Conservation (phyloP, 495 filamentous ascomycete genomes). For the Chaetomium cochliodes region DNA sequence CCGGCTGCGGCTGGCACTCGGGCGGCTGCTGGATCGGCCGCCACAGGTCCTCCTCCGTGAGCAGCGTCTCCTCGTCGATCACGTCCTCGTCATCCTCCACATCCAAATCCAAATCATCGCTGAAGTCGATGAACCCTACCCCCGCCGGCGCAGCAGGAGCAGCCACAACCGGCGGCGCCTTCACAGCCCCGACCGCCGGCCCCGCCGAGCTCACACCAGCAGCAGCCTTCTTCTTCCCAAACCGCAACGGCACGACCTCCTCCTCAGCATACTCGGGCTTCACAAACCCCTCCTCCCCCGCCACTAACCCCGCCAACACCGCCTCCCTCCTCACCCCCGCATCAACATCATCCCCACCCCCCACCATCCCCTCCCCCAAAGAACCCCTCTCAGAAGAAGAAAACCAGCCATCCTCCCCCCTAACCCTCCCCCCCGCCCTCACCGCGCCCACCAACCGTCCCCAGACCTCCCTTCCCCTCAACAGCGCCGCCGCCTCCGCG, state of each 20-base stretch:
- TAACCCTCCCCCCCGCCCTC: constrained; percentile 66
- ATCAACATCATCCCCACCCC: constrained; percentile 20
- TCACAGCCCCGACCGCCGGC: constrained; percentile 17
- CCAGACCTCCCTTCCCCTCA: constrained; percentile 68
- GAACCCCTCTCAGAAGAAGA: too few relatives aligned
- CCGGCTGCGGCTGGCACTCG: constrained; percentile 77
- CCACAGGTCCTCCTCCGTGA: constrained; percentile 78
- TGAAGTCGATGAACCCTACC: constrained; percentile 71
- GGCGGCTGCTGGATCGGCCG: constrained; percentile 70
- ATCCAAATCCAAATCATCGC: constrained; percentile 62
- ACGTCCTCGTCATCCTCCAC: constrained; percentile 65
- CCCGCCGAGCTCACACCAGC: constrained; percentile 19
- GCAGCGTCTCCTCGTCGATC: constrained; percentile 84
- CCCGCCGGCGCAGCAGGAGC: constrained; percentile 44
- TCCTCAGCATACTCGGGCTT: constrained; percentile 68
- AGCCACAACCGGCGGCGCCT: constrained; percentile 13
- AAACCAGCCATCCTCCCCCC: constrained; percentile 54
- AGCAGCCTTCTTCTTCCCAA: constrained; percentile 60
- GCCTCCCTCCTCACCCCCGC: constrained; percentile 62
- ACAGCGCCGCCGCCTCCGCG: constrained; percentile 54
- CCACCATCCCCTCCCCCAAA: constrained; percentile 21
- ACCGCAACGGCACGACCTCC: constrained; percentile 66
- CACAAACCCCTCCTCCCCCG: constrained; percentile 58
- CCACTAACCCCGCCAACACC: constrained; percentile 75
- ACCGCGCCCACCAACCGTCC: constrained; percentile 63